Conservation (phyloP, 2,329 filamentous ascomycete genomes). For the Aureobasidium sp. region DNA sequence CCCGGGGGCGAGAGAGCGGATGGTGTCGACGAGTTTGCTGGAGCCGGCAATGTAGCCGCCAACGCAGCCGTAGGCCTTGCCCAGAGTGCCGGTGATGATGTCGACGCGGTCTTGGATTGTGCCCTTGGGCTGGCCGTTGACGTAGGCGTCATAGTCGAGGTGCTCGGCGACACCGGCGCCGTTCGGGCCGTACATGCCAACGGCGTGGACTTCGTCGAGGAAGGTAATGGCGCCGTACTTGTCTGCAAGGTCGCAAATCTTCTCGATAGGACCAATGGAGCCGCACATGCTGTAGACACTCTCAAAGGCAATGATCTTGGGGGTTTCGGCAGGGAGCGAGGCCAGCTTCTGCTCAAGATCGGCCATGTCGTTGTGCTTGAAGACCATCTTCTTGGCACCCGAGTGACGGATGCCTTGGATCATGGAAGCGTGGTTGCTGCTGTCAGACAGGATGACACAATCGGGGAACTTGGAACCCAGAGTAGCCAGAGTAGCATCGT, state of each 20-base stretch:
- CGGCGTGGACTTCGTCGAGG: constrained; percentile 95
- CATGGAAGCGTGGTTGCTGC: constrained; percentile 97
- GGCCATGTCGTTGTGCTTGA: constrained; percentile 94
- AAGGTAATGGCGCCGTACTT: constrained; percentile 98
- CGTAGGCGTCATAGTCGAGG: constrained; percentile 84
- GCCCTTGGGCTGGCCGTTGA: constrained; percentile 61
- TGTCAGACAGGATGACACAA: constrained; percentile 96
- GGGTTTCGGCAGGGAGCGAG: constrained; percentile 72
- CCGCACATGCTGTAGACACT: constrained; percentile 99
- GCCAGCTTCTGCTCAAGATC: constrained; percentile 91
- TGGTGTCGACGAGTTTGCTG: constrained; percentile 76
- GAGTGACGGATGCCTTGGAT: constrained; percentile 98
- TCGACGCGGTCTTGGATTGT: constrained; percentile 94
- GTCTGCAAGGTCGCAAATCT: constrained; percentile 91
- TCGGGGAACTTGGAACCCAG: constrained; percentile 94
- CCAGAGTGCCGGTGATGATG: constrained; percentile 94
- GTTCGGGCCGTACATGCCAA: constrained; percentile 96
- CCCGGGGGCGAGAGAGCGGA: constrained; percentile 88
- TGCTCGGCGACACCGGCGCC: constrained; percentile 96
- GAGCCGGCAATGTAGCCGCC: constrained; percentile 96
- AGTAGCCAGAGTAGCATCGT: constrained; percentile 92
- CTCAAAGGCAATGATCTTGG: constrained; percentile 98
- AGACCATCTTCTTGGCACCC: constrained; percentile 91
- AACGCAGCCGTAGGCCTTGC: constrained; percentile 96
- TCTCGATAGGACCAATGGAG: constrained; percentile 89